Evolutionary conservation across 768 basidiomycete genomes (phyloP).

Genomic region (Suillus alpinus): DNA sequence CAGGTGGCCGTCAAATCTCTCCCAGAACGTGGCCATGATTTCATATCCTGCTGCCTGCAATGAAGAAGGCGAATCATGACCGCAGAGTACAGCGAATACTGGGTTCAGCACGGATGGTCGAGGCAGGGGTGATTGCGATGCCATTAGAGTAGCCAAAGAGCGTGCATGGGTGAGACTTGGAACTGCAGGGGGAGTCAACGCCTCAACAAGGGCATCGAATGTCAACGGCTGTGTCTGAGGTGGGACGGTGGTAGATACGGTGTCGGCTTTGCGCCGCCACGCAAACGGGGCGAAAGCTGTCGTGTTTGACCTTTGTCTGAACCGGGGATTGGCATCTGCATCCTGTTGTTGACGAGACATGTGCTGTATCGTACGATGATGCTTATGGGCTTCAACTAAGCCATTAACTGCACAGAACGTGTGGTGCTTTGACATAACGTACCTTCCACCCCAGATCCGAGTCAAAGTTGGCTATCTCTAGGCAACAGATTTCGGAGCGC

Average conservation of each 20-base stretch:
- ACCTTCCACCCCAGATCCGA: not conserved
- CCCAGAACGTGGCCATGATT: slow-evolving; percentile 67
- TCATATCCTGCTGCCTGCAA: slow-evolving; percentile 72
- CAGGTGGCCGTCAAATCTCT: slow-evolving; percentile 49
- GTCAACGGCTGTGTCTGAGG: slow-evolving; percentile 26
- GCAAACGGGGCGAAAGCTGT: slow-evolving; percentile 38
- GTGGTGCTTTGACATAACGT: not conserved
- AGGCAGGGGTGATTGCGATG: slow-evolving; percentile 55
- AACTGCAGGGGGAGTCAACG: slow-evolving; percentile 50
- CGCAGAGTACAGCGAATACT: slow-evolving; percentile 60
- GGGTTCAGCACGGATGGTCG: slow-evolving; percentile 51
- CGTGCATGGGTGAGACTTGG: slow-evolving; percentile 68
- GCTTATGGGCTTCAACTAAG: not conserved
- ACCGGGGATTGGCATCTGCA: slow-evolving; percentile 27
- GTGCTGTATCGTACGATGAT: slow-evolving; percentile 3
- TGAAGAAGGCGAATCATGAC: slow-evolving; percentile 46
- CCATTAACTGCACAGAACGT: not conserved
- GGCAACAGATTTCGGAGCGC: not conserved
- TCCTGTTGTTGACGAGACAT: slow-evolving; percentile 33
- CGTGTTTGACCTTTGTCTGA: slow-evolving; percentile 42
- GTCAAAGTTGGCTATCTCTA: not conserved
- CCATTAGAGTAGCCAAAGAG: slow-evolving; percentile 49
- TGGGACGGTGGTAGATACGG: slow-evolving; percentile 26
- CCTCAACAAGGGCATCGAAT: slow-evolving; percentile 47
- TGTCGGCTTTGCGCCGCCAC: slow-evolving; percentile 38